Conservation (phyloP, 495 filamentous ascomycete genomes). For the Friedmanniomyces endolithicus region DNA sequence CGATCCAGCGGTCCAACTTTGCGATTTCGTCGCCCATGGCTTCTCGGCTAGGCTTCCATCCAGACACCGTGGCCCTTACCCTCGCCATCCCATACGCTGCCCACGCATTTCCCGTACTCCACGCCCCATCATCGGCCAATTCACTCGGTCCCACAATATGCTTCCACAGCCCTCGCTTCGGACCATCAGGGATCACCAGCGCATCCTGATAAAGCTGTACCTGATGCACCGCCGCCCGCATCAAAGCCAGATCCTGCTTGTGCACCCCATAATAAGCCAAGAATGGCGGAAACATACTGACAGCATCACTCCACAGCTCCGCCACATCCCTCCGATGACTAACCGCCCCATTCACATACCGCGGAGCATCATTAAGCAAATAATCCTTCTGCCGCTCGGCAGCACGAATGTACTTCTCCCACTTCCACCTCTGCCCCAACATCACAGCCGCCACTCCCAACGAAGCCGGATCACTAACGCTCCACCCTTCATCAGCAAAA, state of each 20-base stretch:
- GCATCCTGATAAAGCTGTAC: conserved; percentile 34
- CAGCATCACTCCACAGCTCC: conserved; percentile 41
- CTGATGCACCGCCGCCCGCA: conserved; percentile 34
- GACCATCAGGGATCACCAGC: conserved; percentile 18
- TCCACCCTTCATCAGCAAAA: conserved; percentile 22
- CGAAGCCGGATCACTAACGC: conserved; percentile 32
- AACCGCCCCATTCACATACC: conserved; percentile 39
- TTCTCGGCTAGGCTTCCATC: conserved; percentile 23
- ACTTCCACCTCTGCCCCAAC: conserved; percentile 31
- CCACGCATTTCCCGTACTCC: conserved; percentile 44
- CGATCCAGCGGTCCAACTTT: conserved; percentile 30
- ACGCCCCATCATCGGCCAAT: conserved; percentile 33
- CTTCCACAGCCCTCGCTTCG: conserved; percentile 31
- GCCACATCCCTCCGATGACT: conserved; percentile 36
- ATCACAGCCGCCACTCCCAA: conserved; percentile 37
- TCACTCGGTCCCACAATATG: conserved; percentile 37
- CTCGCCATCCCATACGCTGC: conserved; percentile 39
- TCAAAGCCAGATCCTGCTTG: conserved; percentile 24
- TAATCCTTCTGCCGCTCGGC: conserved; percentile 32
- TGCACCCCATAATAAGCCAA: conserved; percentile 40
- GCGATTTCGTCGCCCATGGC: conserved; percentile 25
- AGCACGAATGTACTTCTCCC: conserved; percentile 26
- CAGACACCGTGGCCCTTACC: conserved; percentile 37
- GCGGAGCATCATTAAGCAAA: conserved; percentile 34
- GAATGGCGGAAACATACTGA: conserved; percentile 42